Conservation (phyloP, 2,329 filamentous ascomycete genomes). For the Cladobotryum protrusum region DNA sequence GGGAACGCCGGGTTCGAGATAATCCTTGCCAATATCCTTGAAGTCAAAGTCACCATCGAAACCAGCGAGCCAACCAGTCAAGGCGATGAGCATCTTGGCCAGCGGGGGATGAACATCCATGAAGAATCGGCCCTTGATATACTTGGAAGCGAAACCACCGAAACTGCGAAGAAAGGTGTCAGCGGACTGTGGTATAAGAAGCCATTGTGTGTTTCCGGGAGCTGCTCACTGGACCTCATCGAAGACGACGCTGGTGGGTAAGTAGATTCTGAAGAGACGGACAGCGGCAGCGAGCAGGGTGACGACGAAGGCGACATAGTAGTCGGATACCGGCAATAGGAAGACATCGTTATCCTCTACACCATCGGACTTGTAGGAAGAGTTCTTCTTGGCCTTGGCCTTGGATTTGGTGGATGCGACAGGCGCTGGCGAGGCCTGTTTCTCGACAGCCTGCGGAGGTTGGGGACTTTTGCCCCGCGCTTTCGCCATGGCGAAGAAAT, state of each 20-base stretch:
- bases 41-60: slow-evolving; percentile 97
- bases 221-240: slow-evolving; percentile 95
- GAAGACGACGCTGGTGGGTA: slow-evolving; percentile 93
- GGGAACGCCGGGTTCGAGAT: slow-evolving; percentile 86
- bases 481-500: slow-evolving; percentile 26
- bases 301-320: slow-evolving; percentile 65
- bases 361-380: slow-evolving; percentile 68
- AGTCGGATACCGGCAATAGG: slow-evolving; percentile 76
- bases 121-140: slow-evolving; percentile 98
- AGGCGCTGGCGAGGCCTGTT: slow-evolving; percentile 8
- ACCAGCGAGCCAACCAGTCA: slow-evolving; percentile 89
- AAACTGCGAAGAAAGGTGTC: slow-evolving; percentile 55
- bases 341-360: slow-evolving; percentile 90
- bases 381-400: slow-evolving; percentile 33
- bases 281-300: slow-evolving; percentile 73
- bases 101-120: slow-evolving; percentile 99
- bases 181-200: slow-evolving; percentile 10
- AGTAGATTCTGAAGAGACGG: slow-evolving; percentile 90
- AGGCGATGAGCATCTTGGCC: slow-evolving; percentile 91
- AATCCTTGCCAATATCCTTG: slow-evolving; percentile 99
- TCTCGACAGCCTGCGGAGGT: slow-evolving; percentile 22
- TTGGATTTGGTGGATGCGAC: slow-evolving; percentile 25
- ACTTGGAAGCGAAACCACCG: slow-evolving; percentile 95
- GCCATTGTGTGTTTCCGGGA: not conserved
- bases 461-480: slow-evolving; percentile 32